Percentiles rank a stretch among this genome's conserved stretches.
Evolutionary conservation across 179 eudicot genomes (phyloP).

Genomic region (Spergularia azorica): DNA sequence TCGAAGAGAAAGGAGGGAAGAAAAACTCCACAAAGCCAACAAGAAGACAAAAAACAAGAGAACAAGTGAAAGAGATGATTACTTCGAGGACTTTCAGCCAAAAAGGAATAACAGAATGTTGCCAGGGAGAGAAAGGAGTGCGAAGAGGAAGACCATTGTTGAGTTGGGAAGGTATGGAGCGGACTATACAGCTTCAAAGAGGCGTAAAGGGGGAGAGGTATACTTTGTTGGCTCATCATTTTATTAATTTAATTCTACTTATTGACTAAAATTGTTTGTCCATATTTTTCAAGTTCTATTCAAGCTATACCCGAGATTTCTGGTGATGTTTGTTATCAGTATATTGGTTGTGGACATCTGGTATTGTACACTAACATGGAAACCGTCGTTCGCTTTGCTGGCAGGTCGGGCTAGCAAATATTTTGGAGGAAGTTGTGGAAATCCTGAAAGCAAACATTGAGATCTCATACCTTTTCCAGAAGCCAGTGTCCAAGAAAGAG

Average conservation of each 20-base stretch:
- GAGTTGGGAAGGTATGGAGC: slow-evolving; percentile 61
- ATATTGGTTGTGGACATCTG: background rate
- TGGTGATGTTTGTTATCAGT: background rate
- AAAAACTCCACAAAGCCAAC: slow-evolving; percentile 62
- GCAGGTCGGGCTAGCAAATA: slow-evolving; percentile 88
- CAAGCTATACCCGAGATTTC: background rate
- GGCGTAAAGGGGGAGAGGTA: slow-evolving; percentile 98
- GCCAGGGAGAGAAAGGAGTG: slow-evolving; percentile 59
- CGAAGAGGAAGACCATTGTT: slow-evolving; percentile 55
- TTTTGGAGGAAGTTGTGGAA: slow-evolving; percentile 77
- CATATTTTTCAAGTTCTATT: background rate
- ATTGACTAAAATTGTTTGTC: background rate
- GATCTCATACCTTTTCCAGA: slow-evolving; percentile 73
- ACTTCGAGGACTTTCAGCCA: slow-evolving; percentile 49
- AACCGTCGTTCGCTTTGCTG: background rate
- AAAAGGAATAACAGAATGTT: slow-evolving; percentile 55
- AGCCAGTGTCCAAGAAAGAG: slow-evolving; percentile 87
- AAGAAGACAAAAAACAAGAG: slow-evolving; percentile 71
- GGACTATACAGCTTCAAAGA: slow-evolving; percentile 62
- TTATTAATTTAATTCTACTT: background rate
- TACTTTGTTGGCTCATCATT: slow-evolving; percentile 3
- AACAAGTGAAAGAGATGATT: slow-evolving; percentile 55
- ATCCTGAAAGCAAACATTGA: slow-evolving; percentile 53
- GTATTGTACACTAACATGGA: background rate
- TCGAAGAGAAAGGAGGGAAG: slow-evolving; percentile 86